Conservation (phyloP, 768 basidiomycete species). For the Auricularia sp. region DNA sequence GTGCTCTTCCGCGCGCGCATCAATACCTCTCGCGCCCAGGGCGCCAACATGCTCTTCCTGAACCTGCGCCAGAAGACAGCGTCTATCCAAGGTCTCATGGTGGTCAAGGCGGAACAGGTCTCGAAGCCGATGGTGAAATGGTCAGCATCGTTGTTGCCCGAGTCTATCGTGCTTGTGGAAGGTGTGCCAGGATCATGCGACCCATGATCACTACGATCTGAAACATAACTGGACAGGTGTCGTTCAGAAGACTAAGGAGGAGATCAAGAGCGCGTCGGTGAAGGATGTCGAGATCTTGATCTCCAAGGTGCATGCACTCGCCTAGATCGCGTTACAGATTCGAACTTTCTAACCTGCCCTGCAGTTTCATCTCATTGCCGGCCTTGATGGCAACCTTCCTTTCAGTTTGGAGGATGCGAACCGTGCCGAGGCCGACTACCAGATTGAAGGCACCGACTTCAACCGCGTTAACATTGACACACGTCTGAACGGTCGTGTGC, state of each 20-base stretch:
- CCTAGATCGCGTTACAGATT: conserved; percentile 3
- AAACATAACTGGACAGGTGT: conserved; percentile 30
- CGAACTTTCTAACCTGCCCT: not conserved
- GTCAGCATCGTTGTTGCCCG: conserved; percentile 63
- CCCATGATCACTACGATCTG: not conserved
- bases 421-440: conserved; percentile 65
- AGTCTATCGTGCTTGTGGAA: conserved; percentile 88
- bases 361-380: conserved; percentile 75
- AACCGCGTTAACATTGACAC: conserved; percentile 86
- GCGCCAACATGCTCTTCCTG: conserved; percentile 92
- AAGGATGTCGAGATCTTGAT: conserved; percentile 82
- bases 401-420: conserved; percentile 91
- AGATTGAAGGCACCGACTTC: conserved; percentile 46
- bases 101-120: conserved; percentile 59
- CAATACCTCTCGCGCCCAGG: conserved; percentile 85
- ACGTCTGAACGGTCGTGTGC: conserved; percentile 84
- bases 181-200: conserved; percentile 1
- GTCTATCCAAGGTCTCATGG: conserved; percentile 78
- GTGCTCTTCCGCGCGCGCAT: conserved; percentile 84
- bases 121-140: conserved; percentile 98
- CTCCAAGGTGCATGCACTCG: conserved; percentile 53
- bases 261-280: conserved; percentile 86
- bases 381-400: conserved; percentile 66
- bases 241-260: conserved; percentile 67
- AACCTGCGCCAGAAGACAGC: conserved; percentile 80